These are phyloP conservation scores for Lachnellula hyalina DNA, from an alignment of 2,329 filamentous ascomycete genomes.

Conservation along the genomic window DNA sequence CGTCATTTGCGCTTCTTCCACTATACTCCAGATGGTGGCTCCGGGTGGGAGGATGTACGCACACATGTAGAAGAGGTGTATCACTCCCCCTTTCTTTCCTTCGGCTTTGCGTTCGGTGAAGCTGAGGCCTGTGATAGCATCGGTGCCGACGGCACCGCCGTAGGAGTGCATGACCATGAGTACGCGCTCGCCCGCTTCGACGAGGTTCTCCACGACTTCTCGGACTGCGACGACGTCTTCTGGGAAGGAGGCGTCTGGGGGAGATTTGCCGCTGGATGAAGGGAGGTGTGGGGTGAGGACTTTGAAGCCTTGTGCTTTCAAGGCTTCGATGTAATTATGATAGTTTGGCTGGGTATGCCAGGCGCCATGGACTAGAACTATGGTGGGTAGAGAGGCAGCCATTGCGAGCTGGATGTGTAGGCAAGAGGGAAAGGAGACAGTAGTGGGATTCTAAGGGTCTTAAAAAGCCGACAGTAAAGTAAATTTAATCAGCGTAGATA, in stretches of 20 bases:
- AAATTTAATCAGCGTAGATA: background rate
- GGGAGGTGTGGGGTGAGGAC: background rate
- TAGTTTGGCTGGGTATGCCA: background rate
- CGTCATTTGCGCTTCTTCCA: background rate
- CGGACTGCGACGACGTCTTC: background rate
- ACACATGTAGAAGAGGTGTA: conserved; percentile 8
- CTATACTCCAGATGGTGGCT: background rate
- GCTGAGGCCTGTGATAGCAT: conserved; percentile 30
- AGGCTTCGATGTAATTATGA: background rate
- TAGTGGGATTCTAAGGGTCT: no score
- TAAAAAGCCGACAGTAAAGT: no score
- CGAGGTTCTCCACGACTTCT: background rate
- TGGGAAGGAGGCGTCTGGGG: background rate
- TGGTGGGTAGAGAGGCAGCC: background rate
- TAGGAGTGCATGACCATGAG: conserved; percentile 36
- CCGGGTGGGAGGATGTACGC: conserved; percentile 3
- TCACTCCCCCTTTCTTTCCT: conserved; percentile 33
- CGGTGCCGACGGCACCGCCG: conserved; percentile 31
- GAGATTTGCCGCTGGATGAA: background rate
- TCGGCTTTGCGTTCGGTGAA: conserved; percentile 30
- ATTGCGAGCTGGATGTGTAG: background rate
- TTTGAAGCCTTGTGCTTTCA: background rate
- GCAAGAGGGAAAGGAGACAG: no score
- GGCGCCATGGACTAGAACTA: background rate
- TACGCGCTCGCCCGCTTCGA: conserved; percentile 24